Percentiles rank a stretch among this genome's conserved stretches.
phyloP scores from a whole-genome alignment of 106 monocot genomes.

The Acorus calamus region DNA sequence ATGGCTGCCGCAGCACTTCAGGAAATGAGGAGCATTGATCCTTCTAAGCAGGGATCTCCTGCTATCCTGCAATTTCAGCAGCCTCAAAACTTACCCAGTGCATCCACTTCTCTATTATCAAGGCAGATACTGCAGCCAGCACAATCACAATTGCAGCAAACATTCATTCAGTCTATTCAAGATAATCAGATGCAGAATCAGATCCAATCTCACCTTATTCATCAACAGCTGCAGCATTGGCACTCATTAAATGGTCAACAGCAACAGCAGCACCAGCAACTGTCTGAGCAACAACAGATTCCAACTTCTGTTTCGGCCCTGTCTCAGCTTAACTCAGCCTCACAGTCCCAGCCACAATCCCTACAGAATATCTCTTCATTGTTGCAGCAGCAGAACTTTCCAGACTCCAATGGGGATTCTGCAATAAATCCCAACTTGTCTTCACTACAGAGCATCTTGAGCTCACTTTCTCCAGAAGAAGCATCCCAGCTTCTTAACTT shows the following conservation, averaged over 20 bases:
- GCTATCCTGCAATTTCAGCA: conserved; percentile 22
- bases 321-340: conserved; percentile 28
- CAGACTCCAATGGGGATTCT: conserved; percentile 34
- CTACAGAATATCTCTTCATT: conserved; percentile 19
- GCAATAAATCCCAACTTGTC: conserved; percentile 29
- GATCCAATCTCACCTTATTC: conserved; percentile 12
- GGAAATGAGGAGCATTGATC: conserved; percentile 42
- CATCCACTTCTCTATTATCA: conserved; percentile 5
- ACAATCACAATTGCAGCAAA: conserved; percentile 18
- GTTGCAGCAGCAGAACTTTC: conserved; percentile 36
- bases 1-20: conserved; percentile 56
- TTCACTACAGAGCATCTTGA: conserved; percentile 43
- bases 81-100: conserved; percentile 8
- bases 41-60: conserved; percentile 22
- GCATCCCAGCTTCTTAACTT: conserved; percentile 31
- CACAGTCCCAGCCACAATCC: conserved; percentile 21
- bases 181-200: conserved; percentile 13
- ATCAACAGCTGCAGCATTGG: conserved; percentile 24
- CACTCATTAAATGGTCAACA: neutral
- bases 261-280: conserved; percentile 3
- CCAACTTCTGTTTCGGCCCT: conserved; percentile 20
- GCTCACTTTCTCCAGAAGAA: conserved; percentile 63
- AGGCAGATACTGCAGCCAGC: conserved; percentile 18
- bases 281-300: conserved; percentile 2
- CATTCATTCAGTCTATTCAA: conserved; percentile 17